Evolutionary conservation across 2,329 filamentous ascomycete species (phyloP), one percentile per base, ranked within the genome.

Genomic region (Clathrospora elynae): DNA sequence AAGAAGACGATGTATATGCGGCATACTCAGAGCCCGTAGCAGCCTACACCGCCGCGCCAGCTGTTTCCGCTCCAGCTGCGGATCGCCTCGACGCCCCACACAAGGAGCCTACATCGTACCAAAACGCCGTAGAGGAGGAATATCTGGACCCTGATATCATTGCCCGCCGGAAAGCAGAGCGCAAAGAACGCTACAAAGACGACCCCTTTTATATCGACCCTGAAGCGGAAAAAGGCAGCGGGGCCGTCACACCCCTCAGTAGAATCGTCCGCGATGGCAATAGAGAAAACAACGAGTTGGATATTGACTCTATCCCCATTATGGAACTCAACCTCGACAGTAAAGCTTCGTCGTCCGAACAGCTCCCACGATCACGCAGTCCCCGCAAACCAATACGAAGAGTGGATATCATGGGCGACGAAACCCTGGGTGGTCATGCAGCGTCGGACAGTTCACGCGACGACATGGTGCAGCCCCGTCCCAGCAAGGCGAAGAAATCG

Each of bases 261-360:
- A 87, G 83, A 53, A 89, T 93, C 45, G 83, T 78, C 7, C 67
- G 71, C 12, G 69, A 78, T 44, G 83, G 83, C 43, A 91, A 92
- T 62, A 86, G 85, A 2, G 84, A 60, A n/a, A 57, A 59, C n/a
- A 66, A 86, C 2, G 86, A 88, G 30, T 75, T 97, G 6, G 92
- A 99, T 64, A 86, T 99, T 29, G 93, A 99, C 70, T 83, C 89
- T 2, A 99, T 99, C 59, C 93, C 93, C 2, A 92, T 99, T 60
- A 93, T 99, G 84, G 85, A 95, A 65, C 78, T 99, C 32, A 85
- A 95, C 49, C 79, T 96, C 6, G 84, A 85, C 24, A 53, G 47
- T 17, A 53, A 44, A 17, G 51, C 40, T 2, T 51, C 57, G 35
- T 58, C 49, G 5, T 52, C 47, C 4, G 57, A 60, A 22, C 45